Evolutionary conservation across 352 stramenopile species (phyloP), one percentile per base, ranked within the genome.

Genomic region (Pythium utonaiense): DNA sequence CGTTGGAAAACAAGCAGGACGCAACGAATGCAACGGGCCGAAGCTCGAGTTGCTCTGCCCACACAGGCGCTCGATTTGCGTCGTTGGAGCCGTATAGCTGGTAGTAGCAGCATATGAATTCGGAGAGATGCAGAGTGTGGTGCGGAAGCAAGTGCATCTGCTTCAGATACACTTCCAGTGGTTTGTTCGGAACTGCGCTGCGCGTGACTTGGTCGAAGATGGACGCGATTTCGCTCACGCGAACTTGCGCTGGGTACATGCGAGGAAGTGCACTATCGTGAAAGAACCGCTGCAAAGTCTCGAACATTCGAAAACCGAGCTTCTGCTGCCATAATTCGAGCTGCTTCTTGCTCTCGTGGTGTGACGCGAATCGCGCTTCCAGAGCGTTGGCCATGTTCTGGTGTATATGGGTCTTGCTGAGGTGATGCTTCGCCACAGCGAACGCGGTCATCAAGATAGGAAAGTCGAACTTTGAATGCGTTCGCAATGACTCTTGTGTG

Each of bases 101-200:
- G 24, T 84, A 88, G 55, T 83, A 88, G 38, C 75, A 88, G 38
- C 80, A 90, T 24, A 90, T 49, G 54, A 88, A 83, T 48, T 90
- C 78, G 0, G 80, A 55, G 0, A 90, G 51, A 6, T 79, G 28
- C n/a, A 88, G 54, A 13, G 77, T 86, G 1, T 85, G 65, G 36
- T 88, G 77, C 0, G 68, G 53, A 2, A 68, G 69, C 6, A 91
- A 44, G 1, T 77, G 59, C 21, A 86, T 69, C 17, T 89, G 75
- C 38, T 85, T 70, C 14, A 91, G 42, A 16, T 88, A 86, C 1
- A 91, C 69, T 17, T 78, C 72, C 4, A 91, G 22, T 0, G 75
- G 76, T 50, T 90, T 86, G 33, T 73, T 73, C 10, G 74, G 73
- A 3, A 70, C 52, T 1, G 74, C 59, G 2, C 70, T 63, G 10